Evolutionary conservation across 768 basidiomycete species (phyloP).

Genomic region (Suillus ampliporus): DNA sequence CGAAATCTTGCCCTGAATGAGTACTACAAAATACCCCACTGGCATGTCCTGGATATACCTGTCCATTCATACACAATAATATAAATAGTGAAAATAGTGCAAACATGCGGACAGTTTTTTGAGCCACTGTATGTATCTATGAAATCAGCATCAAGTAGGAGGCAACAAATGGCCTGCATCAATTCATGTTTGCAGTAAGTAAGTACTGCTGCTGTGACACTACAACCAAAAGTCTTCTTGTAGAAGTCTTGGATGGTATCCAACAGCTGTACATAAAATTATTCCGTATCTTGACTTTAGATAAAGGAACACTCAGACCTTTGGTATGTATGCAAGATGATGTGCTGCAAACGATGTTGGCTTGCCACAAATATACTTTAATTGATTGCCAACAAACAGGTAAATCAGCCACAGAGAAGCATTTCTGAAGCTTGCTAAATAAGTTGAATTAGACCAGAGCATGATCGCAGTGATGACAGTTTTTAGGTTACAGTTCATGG

Average conservation of each 20-base stretch:
- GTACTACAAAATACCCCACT: too few relatives aligned
- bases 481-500: constrained; percentile 18
- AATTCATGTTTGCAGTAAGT: constrained; percentile 27
- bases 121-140: constrained; percentile 29
- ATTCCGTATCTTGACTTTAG: neutral
- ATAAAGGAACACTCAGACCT: constrained; percentile 6
- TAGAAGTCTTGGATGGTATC: constrained; percentile 23
- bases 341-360: constrained; percentile 20
- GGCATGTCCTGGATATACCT: too few relatives aligned
- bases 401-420: constrained; percentile 22
- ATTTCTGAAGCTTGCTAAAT: constrained; percentile 26
- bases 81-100: too few relatives aligned
- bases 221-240: constrained; percentile 1
- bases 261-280: constrained; percentile 18
- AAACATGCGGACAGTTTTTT: too few relatives aligned
- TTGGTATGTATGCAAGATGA: constrained; percentile 28
- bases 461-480: constrained; percentile 25
- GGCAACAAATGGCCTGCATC: constrained; percentile 29
- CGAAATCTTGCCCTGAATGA: too few relatives aligned
- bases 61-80: too few relatives aligned
- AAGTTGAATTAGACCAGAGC: constrained; percentile 31
- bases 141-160: constrained; percentile 32
- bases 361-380: constrained; percentile 13
- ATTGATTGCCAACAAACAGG: constrained; percentile 13
- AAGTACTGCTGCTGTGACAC: constrained; percentile 6